Conservation (phyloP, 2,329 filamentous ascomycete genomes). For the Grosmannia huntii region DNA sequence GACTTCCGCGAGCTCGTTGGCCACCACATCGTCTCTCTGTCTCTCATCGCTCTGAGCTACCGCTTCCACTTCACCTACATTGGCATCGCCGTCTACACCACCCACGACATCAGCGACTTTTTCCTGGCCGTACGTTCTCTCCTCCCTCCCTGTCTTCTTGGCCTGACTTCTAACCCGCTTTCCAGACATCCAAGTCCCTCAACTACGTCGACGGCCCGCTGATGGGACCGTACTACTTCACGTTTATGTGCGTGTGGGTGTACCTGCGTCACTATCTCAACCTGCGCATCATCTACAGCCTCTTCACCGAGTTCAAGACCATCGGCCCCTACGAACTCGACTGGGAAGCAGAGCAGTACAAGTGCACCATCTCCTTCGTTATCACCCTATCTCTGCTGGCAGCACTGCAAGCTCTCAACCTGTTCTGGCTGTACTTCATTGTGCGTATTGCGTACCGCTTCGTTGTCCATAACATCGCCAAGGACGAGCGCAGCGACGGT, state of each 20-base stretch:
- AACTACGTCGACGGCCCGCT: slow-evolving; percentile 77
- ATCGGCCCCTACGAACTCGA: slow-evolving; percentile 64
- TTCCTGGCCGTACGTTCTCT: slow-evolving; percentile 67
- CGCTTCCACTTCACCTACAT: slow-evolving; percentile 96
- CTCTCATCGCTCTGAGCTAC: slow-evolving; percentile 77
- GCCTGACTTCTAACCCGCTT: not conserved
- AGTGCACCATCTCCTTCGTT: slow-evolving; percentile 55
- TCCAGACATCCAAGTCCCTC: slow-evolving; percentile 73
- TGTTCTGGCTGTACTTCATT: slow-evolving; percentile 75
- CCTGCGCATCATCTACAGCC: slow-evolving; percentile 60
- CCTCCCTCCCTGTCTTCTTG: not conserved
- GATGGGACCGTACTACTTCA: slow-evolving; percentile 70
- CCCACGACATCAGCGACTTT: slow-evolving; percentile 89
- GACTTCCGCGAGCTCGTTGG: slow-evolving; percentile 89
- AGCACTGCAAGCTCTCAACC: slow-evolving; percentile 58
- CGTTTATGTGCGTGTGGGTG: slow-evolving; percentile 75
- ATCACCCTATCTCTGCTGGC: slow-evolving; percentile 55
- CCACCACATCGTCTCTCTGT: slow-evolving; percentile 81
- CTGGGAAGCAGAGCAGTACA: slow-evolving; percentile 67
- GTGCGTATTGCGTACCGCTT: slow-evolving; percentile 62
- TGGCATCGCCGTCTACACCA: slow-evolving; percentile 84
- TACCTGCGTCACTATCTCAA: slow-evolving; percentile 84
- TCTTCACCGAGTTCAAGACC: slow-evolving; percentile 63
- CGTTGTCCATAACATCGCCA: slow-evolving; percentile 43
- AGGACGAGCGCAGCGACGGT: slow-evolving; percentile 60